Base-by-base conservation (phyloP, 768 basidiomycete genomes). In the Strobilomyces echinocephalus region DNA sequence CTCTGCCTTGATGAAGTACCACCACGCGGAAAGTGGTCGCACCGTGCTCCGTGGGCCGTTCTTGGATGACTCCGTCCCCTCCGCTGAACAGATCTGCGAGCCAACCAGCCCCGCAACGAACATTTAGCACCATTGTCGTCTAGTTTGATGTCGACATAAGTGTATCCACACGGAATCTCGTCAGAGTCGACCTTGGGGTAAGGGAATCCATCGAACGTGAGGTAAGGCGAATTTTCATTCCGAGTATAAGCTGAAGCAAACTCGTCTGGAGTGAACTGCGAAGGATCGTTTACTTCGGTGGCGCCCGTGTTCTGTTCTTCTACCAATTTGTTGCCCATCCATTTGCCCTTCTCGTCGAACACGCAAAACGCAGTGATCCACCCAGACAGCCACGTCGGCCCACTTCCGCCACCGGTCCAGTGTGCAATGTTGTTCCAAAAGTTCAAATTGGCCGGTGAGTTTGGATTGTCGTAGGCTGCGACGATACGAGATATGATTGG, bases 401-500 rank as follows among this genome's bases (percentile, higher is more conserved):
- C 46, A 4, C 46, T 47, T 24, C 40, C 40, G 15, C 8, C n/a
- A n/a, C n/a, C n/a, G n/a, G 3, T 18, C 16, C 15, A 18, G 5
- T 47, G 33, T 10, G 35, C 34, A 4, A 47, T 34, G 5, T 26
- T 47, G 24, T 15, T 38, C 46, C 46, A 28, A 38, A 48, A 47
- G 7, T 47, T 14, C 1, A 35, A 20, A 20, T 47, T 47, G 7
- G 9, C 34, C 0, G 15, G 15, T 5, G 46, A 26, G 12, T 10
- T 20, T 10, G 45, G 45, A 15, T 46, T 8, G 20, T 46, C 45
- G 12, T 46, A 46, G 20, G 46, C 46, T 4, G 46, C 8, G 14
- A 35, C 34, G 21, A 47, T 35, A 5, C 34, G 18, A 34, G 45
- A 50, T n/a, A 71, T 45, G 18, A 71, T 46, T 1, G 69, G 69